Base-by-base conservation (phyloP, 2,329 filamentous ascomycete genomes). In the Trichoderma pleuroti region DNA sequence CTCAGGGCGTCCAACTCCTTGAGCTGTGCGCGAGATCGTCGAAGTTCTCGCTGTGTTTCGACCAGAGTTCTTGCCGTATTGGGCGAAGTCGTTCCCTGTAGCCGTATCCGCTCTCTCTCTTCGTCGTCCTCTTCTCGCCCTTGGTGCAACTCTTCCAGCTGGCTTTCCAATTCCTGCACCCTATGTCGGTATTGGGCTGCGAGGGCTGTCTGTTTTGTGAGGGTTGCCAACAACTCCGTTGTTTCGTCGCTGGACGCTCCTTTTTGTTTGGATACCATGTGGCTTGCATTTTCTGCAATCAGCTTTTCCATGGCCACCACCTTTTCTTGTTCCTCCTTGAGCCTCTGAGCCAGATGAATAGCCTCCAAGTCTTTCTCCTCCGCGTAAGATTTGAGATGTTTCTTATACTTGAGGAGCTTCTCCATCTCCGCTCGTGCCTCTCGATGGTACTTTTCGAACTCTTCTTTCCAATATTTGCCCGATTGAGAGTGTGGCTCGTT, bases 391-490 rank as follows among this genome's bases (percentile, higher is more conserved):
- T 93, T 94, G 70, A 92, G 91, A 72, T 93, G 84, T 77, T 92
- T 88, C 82, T 94, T 93, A 84, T 94, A 94, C 77, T 88, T 89
- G 77, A 94, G 86, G 76, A 95, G 84, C 81, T 91, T 93, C 82
- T 90, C 90, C 84, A 94, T 90, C 79, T 94, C 91, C 56, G 85
- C 86, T 78, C 88, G 89, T 73, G 92, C 92, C 73, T 92, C 91
- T 57, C 88, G 85, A 62, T 92, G 89, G 76, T 94, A 95, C 68
- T 85, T 87, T 74, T 93, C 87, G 75, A 92, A 94, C 76, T 93
- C 88, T 28, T 88, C 86, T 80, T 94, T 94, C 92, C 92, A 95
- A 80, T 92, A 94, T 75, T 87, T 89, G 8, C 92, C 92, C 5
- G 92, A 93, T 71, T 91, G 87, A 2, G 92, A 93, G 73, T 90